phyloP scores from a whole-genome alignment of 371 early-diverging fungal genomes.

The Mucor circinelloides region DNA sequence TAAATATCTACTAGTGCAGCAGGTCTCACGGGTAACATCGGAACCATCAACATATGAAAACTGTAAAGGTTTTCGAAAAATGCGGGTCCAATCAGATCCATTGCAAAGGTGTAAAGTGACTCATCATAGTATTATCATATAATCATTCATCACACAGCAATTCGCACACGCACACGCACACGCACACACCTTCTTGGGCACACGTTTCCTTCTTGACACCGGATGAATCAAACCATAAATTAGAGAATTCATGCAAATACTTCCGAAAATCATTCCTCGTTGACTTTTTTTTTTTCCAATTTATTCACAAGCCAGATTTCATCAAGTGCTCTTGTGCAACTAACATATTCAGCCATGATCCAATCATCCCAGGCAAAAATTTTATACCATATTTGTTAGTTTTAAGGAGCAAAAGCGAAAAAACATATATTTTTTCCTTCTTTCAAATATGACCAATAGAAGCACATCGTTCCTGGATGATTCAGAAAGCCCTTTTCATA shows the following conservation, averaged over 20 bases:
- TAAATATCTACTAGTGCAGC: neutral
- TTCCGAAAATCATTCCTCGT: constrained; percentile 1
- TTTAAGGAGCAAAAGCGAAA: neutral
- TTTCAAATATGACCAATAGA: constrained; percentile 4
- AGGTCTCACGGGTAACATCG: constrained; percentile 10
- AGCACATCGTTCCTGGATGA: neutral
- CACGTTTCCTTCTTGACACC: neutral
- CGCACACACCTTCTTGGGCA: neutral
- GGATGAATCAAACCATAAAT: neutral
- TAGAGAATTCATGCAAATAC: neutral
- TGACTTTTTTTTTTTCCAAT: neutral
- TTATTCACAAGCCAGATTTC: neutral
- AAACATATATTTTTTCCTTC: neutral
- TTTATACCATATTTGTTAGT: neutral
- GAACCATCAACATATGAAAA: constrained; percentile 12
- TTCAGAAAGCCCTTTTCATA: constrained; percentile 21
- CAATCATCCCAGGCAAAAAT: neutral
- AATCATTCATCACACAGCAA: neutral
- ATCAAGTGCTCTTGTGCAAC: neutral
- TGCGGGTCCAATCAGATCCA: neutral
- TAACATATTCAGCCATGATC: neutral
- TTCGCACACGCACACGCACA: neutral
- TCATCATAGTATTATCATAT: neutral
- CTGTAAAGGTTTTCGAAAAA: neutral
- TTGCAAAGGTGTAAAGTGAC: neutral